phyloP scores from a whole-genome alignment of 768 basidiomycete genomes.

The Suillus spraguei region DNA sequence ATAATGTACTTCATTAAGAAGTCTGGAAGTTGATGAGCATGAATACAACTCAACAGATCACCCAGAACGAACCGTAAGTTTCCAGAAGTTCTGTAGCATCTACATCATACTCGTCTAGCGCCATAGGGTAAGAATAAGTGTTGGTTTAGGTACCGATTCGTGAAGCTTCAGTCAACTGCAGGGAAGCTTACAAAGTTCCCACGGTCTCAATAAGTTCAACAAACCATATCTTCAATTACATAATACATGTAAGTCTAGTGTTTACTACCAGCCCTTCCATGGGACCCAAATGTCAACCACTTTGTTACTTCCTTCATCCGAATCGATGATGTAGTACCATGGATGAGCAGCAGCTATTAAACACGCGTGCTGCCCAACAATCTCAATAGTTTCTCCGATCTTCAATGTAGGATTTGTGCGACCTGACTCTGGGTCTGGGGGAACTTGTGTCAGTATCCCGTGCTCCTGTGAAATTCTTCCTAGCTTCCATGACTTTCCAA shows the following conservation, averaged over 20 bases:
- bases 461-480: slow-evolving; percentile 79
- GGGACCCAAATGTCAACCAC: slow-evolving; percentile 87
- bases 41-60: slow-evolving; percentile 5
- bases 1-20: slow-evolving; percentile 99
- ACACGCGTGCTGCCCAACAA: slow-evolving; percentile 87
- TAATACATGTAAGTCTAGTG: not conserved
- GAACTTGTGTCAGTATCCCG: slow-evolving; percentile 59
- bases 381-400: slow-evolving; percentile 66
- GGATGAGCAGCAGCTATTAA: slow-evolving; percentile 77
- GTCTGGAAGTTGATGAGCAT: slow-evolving; percentile 54
- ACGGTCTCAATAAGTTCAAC: not conserved
- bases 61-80: slow-evolving; percentile 73
- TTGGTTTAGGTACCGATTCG: not conserved
- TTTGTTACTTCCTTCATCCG: slow-evolving; percentile 46
- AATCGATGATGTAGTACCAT: slow-evolving; percentile 86
- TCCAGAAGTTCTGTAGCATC: slow-evolving; percentile 93
- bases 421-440: slow-evolving; percentile 16
- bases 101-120: slow-evolving; percentile 65
- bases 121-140: slow-evolving; percentile 44
- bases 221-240: slow-evolving; percentile 3
- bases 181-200: not conserved
- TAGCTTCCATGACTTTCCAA: slow-evolving; percentile 65
- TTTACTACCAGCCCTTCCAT: slow-evolving; percentile 82
- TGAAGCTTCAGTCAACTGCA: not conserved
- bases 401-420: slow-evolving; percentile 34